Percentiles rank a stretch among this genome's conserved stretches.
phyloP scores from a whole-genome alignment of 75 land plant species.

The Cupressus sempervirens region DNA sequence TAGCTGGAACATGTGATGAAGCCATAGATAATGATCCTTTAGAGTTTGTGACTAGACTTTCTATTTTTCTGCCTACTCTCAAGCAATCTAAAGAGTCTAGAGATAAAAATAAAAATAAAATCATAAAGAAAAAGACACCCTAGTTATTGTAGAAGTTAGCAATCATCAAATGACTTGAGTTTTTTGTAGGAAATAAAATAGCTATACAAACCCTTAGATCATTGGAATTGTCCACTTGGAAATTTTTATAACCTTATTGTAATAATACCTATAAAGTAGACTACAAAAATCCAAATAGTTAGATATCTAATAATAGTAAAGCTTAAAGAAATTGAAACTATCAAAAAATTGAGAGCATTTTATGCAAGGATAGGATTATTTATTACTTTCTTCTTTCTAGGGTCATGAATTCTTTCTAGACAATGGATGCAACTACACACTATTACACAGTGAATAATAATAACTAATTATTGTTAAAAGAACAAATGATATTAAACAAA shows the following conservation, averaged over 20 bases:
- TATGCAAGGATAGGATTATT: neutral
- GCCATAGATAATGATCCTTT: slow-evolving; percentile 6
- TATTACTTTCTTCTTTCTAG: slow-evolving; percentile 86
- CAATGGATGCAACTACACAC: slow-evolving; percentile 98
- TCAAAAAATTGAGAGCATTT: neutral
- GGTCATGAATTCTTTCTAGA: slow-evolving; percentile 88
- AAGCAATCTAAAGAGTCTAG: slow-evolving; percentile 58
- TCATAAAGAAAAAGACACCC: neutral
- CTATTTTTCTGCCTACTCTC: slow-evolving; percentile 65
- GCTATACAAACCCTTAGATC: slow-evolving; percentile 69
- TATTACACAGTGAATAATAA: slow-evolving; percentile 20
- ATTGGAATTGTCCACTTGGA: slow-evolving; percentile 95
- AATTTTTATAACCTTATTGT: slow-evolving; percentile 86
- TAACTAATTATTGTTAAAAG: neutral
- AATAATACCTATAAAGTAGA: slow-evolving; percentile 71
- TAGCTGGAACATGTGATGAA: slow-evolving; percentile 5
- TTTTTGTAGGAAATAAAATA: neutral
- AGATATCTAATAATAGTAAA: neutral
- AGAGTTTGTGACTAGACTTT: neutral
- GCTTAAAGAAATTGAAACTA: neutral
- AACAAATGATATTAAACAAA: neutral
- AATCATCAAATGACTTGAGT: slow-evolving; percentile 1
- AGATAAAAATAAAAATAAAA: slow-evolving; percentile 1
- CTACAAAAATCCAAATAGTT: neutral
- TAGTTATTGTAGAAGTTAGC: slow-evolving; percentile 1